Conservation (phyloP, 1,139 yeast species). For the Kluyveromyces sp. region DNA sequence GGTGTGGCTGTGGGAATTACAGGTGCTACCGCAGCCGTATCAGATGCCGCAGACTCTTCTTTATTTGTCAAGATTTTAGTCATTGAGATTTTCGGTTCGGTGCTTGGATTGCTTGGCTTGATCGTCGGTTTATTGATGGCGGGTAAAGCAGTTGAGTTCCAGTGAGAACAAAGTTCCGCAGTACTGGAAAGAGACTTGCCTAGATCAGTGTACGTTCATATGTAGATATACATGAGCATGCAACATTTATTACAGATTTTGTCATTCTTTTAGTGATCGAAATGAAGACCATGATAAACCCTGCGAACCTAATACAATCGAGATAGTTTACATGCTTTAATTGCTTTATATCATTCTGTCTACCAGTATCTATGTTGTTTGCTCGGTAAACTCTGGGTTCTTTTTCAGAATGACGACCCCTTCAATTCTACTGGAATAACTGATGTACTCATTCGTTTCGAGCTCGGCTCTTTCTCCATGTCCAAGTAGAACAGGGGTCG, state of each 20-base stretch:
- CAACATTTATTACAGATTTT: too few species aligned
- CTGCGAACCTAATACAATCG: too few species aligned
- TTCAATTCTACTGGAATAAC: slow-evolving; percentile 76
- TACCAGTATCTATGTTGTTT: slow-evolving; percentile 9
- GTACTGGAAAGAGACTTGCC: too few species aligned
- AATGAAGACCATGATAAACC: too few species aligned
- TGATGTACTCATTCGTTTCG: slow-evolving; percentile 80
- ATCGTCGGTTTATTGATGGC: slow-evolving; percentile 97
- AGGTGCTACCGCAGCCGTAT: slow-evolving; percentile 95
- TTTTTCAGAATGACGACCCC: slow-evolving; percentile 90
- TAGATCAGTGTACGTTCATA: too few species aligned
- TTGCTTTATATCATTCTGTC: background rate
- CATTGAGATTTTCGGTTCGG: slow-evolving; percentile 94
- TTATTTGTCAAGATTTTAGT: slow-evolving; percentile 93
- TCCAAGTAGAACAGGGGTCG: slow-evolving; percentile 89
- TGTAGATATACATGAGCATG: too few species aligned
- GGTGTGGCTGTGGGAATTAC: slow-evolving; percentile 97
- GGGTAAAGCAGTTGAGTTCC: slow-evolving; percentile 83
- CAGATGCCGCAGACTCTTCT: slow-evolving; percentile 96
- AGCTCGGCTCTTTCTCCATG: slow-evolving; percentile 96
- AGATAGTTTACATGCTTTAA: background rate
- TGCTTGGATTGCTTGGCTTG: slow-evolving; percentile 86
- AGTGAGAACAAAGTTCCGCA: slow-evolving; percentile 15
- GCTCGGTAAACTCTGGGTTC: slow-evolving; percentile 81
- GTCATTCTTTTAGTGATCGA: too few species aligned